These are phyloP conservation scores for Neurospora sp. DNA, from an alignment of 495 filamentous ascomycete species.

Conservation along the genomic window DNA sequence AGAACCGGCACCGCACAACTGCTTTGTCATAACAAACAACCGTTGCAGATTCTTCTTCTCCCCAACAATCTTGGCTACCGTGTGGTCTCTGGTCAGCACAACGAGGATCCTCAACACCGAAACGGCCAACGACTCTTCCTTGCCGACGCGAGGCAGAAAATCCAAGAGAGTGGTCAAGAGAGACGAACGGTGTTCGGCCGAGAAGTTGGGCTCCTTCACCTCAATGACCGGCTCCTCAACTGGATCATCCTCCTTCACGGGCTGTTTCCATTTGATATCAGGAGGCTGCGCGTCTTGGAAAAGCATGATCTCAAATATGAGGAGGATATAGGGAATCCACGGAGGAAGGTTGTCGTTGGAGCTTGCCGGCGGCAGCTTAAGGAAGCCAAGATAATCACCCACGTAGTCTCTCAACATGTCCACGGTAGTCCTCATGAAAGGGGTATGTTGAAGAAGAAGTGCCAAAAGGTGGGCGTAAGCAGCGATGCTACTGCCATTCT, in stretches of 20 bases:
- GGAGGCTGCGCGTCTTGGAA: conserved; percentile 75
- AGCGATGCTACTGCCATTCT: conserved; percentile 48
- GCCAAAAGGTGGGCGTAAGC: conserved; percentile 90
- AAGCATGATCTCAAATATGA: conserved; percentile 82
- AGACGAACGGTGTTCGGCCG: conserved; percentile 51
- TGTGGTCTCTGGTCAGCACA: conserved; percentile 71
- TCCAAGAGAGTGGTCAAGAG: conserved; percentile 70
- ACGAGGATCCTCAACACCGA: conserved; percentile 79
- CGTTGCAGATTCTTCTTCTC: conserved; percentile 84
- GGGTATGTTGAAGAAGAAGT: conserved; percentile 69
- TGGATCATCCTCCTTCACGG: conserved; percentile 44
- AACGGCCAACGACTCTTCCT: conserved; percentile 75
- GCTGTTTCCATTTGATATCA: conserved; percentile 61
- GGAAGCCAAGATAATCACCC: conserved; percentile 61
- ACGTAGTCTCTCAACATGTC: conserved; percentile 73
- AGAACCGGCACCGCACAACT: conserved; percentile 67
- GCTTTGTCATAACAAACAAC: conserved; percentile 89
- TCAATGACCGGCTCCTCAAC: conserved; percentile 47
- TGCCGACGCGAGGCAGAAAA: conserved; percentile 74
- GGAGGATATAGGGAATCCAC: conserved; percentile 84
- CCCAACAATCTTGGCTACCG: conserved; percentile 62
- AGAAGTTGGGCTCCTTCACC: conserved; percentile 52
- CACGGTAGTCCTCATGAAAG: conserved; percentile 70
- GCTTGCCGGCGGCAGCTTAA: conserved; percentile 61
- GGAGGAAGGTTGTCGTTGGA: conserved; percentile 65